Evolutionary conservation across 805 yeast species (phyloP).

Genomic region (Torulaspora indica): DNA sequence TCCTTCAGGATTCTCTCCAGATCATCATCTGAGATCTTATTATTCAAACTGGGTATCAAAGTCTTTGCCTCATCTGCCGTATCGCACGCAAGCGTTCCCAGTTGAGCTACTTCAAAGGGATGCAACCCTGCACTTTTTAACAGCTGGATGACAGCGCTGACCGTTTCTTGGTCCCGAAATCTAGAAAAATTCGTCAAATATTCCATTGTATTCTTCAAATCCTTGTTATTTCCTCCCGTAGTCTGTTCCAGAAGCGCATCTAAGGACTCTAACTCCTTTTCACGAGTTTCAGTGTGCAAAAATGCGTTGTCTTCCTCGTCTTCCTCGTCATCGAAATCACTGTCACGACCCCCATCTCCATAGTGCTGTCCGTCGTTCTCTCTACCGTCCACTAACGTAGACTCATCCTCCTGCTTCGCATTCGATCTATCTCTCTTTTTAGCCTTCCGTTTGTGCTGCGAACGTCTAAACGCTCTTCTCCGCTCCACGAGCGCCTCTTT

Average conservation of each 20-base stretch:
- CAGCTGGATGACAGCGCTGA: slow-evolving; percentile 86
- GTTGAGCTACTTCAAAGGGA: slow-evolving; percentile 92
- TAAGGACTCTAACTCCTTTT: slow-evolving; percentile 37
- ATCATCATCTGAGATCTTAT: slow-evolving; percentile 80
- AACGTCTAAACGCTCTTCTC: slow-evolving; percentile 48
- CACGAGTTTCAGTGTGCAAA: slow-evolving; percentile 47
- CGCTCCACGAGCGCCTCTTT: slow-evolving; percentile 85
- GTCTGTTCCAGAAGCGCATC: slow-evolving; percentile 35
- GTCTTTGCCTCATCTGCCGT: slow-evolving; percentile 97
- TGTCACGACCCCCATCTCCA: slow-evolving; percentile 30
- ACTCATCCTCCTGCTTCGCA: slow-evolving; percentile 2
- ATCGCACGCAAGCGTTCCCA: slow-evolving; percentile 85
- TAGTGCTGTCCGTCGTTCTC: slow-evolving; percentile 8
- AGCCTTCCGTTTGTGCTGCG: slow-evolving; percentile 16
- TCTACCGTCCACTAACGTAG: slow-evolving; percentile 6
- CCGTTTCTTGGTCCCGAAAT: slow-evolving; percentile 87
- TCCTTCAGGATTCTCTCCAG: slow-evolving; percentile 84
- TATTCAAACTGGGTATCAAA: slow-evolving; percentile 78
- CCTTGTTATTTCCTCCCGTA: slow-evolving; percentile 73
- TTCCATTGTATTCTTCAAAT: slow-evolving; percentile 85
- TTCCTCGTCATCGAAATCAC: slow-evolving; percentile 26
- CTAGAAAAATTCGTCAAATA: slow-evolving; percentile 81
- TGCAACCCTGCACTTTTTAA: slow-evolving; percentile 72
- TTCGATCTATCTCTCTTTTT: slow-evolving; percentile 9
- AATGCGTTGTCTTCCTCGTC: slow-evolving; percentile 33